Evolutionary conservation across 495 filamentous ascomycete genomes (phyloP).

Genomic region (Tricharina praecox): DNA sequence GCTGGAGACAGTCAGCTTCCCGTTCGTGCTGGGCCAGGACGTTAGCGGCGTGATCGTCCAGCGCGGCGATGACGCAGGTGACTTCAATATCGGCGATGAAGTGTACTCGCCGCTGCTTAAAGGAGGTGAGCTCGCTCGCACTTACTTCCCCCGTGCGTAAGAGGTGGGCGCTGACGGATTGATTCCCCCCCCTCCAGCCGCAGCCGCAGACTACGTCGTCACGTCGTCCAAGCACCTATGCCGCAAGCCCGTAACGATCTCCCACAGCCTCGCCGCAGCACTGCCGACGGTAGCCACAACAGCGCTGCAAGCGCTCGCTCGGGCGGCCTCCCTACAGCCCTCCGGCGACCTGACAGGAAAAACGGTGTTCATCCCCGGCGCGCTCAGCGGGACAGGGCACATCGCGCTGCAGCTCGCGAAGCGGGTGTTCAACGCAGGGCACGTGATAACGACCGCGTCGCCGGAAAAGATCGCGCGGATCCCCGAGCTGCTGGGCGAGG

Average conservation of each 20-base stretch:
- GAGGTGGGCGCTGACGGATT: constrained; percentile 25
- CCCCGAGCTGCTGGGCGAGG: not conserved
- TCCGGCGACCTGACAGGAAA: constrained; percentile 32
- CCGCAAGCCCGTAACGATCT: constrained; percentile 29
- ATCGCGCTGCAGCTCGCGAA: constrained; percentile 38
- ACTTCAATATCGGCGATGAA: constrained; percentile 35
- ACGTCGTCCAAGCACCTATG: constrained; percentile 19
- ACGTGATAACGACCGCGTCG: constrained; percentile 38
- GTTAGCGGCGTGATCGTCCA: constrained; percentile 33
- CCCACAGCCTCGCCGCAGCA: constrained; percentile 27
- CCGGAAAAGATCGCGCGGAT: constrained; percentile 31
- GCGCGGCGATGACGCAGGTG: constrained; percentile 31
- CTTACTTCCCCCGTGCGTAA: not conserved
- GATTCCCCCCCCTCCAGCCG: constrained; percentile 20
- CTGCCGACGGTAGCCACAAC: constrained; percentile 31
- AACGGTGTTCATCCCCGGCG: constrained; percentile 38
- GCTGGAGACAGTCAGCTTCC: constrained; percentile 24
- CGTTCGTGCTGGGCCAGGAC: constrained; percentile 33
- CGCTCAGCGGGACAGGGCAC: constrained; percentile 36
- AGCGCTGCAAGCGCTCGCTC: constrained; percentile 31
- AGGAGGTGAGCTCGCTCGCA: not conserved
- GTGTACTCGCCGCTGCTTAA: constrained; percentile 30
- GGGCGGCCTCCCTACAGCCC: constrained; percentile 25
- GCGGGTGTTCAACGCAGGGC: constrained; percentile 35
- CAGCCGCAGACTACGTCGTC: constrained; percentile 30